These are phyloP conservation scores for Blepharisma stoltei DNA, from an alignment of 73 alveolate genomes.

Conservation along the genomic window DNA sequence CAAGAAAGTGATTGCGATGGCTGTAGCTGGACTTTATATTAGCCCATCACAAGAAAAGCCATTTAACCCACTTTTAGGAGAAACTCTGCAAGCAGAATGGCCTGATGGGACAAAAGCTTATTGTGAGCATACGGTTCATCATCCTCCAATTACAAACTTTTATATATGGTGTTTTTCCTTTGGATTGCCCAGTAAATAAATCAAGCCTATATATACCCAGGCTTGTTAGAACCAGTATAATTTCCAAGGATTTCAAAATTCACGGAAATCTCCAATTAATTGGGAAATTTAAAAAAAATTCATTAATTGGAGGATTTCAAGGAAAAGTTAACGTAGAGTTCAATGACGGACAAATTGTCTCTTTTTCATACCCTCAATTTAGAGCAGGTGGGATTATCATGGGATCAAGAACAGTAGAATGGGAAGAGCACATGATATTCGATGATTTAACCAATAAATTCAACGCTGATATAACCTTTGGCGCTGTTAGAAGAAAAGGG, in stretches of 20 bases:
- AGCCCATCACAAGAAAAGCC: slow-evolving; percentile 73
- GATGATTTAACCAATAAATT: slow-evolving; percentile 30
- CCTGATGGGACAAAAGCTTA: slow-evolving; percentile 91
- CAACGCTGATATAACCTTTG: slow-evolving; percentile 14
- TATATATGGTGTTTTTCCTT: no score
- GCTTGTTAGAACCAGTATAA: no score
- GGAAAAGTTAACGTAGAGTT: slow-evolving; percentile 44
- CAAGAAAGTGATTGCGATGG: slow-evolving; percentile 50
- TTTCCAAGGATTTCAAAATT: neutral
- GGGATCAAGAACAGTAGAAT: slow-evolving; percentile 33
- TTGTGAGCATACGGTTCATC: slow-evolving; percentile 95
- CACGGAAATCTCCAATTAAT: slow-evolving; percentile 46
- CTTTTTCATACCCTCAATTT: slow-evolving; percentile 23
- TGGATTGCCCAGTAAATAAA: no score
- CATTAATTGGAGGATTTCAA: slow-evolving; percentile 35
- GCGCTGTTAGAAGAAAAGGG: neutral
- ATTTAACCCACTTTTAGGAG: slow-evolving; percentile 96
- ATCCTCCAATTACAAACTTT: slow-evolving; percentile 80
- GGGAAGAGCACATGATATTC: slow-evolving; percentile 44
- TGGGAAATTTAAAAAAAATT: slow-evolving; percentile 44
- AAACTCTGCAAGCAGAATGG: slow-evolving; percentile 91
- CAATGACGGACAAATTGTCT: slow-evolving; percentile 53
- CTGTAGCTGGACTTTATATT: slow-evolving; percentile 51
- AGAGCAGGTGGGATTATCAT: slow-evolving; percentile 38
- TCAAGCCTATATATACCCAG: no score